phyloP scores from a whole-genome alignment of 345 rosid species.

The Hypericum perforatum region DNA sequence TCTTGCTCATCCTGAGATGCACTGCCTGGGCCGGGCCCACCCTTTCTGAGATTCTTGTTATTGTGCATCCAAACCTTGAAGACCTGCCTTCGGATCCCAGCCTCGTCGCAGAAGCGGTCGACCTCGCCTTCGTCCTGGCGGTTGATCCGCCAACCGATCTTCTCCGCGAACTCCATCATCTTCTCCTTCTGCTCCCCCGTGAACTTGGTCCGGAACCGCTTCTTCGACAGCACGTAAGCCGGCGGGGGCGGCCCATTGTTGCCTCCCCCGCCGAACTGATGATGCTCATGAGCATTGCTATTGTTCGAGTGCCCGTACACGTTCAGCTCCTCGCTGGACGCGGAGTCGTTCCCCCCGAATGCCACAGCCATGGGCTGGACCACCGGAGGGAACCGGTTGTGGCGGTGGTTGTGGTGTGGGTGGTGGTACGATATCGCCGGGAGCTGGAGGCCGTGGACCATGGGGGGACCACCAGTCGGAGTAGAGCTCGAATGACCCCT shows the following conservation, averaged over 20 bases:
- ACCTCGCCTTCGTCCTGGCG: conserved; percentile 60
- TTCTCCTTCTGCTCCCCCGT: conserved; percentile 60
- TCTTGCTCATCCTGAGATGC: not conserved
- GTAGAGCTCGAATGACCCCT: too few relatives aligned
- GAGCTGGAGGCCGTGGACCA: conserved; percentile 45
- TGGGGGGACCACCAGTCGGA: conserved; percentile 12
- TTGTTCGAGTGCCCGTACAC: conserved; percentile 8
- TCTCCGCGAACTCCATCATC: conserved; percentile 76
- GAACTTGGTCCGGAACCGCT: conserved; percentile 59
- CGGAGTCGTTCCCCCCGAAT: conserved; percentile 50
- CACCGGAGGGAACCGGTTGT: conserved; percentile 12
- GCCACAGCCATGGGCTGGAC: conserved; percentile 65
- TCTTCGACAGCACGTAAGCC: conserved; percentile 44
- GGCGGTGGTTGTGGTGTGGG: conserved; percentile 22
- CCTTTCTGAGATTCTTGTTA: conserved; percentile 59
- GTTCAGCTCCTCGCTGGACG: conserved; percentile 71
- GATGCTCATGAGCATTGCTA: too few relatives aligned
- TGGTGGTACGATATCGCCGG: conserved; percentile 28
- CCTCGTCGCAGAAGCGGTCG: conserved; percentile 48
- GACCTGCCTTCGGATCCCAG: conserved; percentile 59
- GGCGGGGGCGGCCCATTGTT: conserved; percentile 25
- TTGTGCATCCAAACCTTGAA: conserved; percentile 92
- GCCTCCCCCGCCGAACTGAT: too few relatives aligned
- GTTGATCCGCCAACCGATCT: conserved; percentile 65
- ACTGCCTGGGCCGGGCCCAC: conserved; percentile 16